Evolutionary conservation across 768 basidiomycete species (phyloP), one percentile per base, ranked within the genome.

Genomic region (Leccinum disarticulatum): DNA sequence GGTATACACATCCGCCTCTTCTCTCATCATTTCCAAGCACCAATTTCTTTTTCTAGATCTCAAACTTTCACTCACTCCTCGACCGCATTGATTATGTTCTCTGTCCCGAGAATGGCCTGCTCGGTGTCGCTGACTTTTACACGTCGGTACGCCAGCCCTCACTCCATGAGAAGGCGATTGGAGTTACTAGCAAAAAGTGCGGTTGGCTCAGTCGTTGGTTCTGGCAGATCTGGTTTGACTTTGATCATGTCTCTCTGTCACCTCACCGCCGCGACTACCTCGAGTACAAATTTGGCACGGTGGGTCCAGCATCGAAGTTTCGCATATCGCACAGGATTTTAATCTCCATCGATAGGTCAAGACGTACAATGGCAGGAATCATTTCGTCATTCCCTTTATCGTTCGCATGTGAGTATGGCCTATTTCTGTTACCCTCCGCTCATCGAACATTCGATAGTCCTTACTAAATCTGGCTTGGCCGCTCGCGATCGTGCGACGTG

Each of bases 261-360:
- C 83, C 84, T 8, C 81, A 83, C 28, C 74, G 88, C 35, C 79
- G 87, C 19, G 83, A 87, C 55, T 91, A 91, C 70, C 79, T 91
- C 35, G 90, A 92, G 70, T 88, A 90, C 72, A 83, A 83, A 58
- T 90, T 90, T 73, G 88, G 88, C 43, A 90, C 89, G 28, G 83
- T 87, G 49, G 19, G 78, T 74, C 19, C 22, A 14, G 11, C 41
- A 14, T 3, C 64, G 55, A 56, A 15, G 31, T 54, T 11, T 15
- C 46, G 10, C 4, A 9, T 35, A 46, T 11, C 3, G 8, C 13
- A 13, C 17, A 0, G 13, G 3, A 10, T 46, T 22, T 56, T 63
- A 22, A 59, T 43, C 3, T 15, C 2, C 35, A 30, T 43, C 43
- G 19, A 25, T 49, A 82, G 80, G 74, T 84, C 65, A 90, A 88